Conservation (phyloP, 768 basidiomycete genomes). For the Tylopilus plumbeoviolaceoides region DNA sequence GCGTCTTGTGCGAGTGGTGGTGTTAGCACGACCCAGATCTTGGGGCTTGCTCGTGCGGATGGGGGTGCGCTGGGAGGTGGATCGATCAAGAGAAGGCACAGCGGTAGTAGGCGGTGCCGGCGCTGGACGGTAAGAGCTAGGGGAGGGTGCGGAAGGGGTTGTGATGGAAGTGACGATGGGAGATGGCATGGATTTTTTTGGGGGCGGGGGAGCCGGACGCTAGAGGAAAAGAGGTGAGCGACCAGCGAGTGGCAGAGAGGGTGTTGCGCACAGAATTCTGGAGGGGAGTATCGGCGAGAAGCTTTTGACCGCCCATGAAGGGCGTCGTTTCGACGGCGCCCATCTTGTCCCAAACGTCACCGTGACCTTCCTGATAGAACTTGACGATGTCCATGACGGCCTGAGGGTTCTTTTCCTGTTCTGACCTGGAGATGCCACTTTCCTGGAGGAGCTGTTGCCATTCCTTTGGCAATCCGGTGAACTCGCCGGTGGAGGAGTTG, state of each 20-base stretch:
- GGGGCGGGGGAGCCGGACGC: constrained; percentile 40
- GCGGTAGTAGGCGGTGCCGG: constrained; percentile 67
- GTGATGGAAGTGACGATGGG: constrained; percentile 26
- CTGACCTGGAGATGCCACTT: constrained; percentile 87
- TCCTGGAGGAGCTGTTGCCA: constrained; percentile 98
- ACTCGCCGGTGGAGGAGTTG: constrained; percentile 98
- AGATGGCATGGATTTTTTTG: constrained; percentile 35
- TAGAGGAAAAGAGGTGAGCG: constrained; percentile 14
- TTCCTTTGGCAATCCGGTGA: constrained; percentile 95
- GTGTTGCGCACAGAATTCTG: constrained; percentile 49
- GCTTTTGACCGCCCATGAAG: constrained; percentile 25
- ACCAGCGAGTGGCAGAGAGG: background rate
- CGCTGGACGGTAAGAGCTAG: constrained; percentile 62
- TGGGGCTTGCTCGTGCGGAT: constrained; percentile 43
- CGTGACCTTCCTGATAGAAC: constrained; percentile 90
- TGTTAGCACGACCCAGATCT: constrained; percentile 59
- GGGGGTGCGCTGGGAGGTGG: constrained; percentile 79
- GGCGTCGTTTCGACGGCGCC: constrained; percentile 45
- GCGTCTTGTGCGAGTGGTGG: constrained; percentile 61
- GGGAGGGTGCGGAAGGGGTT: constrained; percentile 34
- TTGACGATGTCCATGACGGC: constrained; percentile 99
- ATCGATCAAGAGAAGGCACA: constrained; percentile 76
- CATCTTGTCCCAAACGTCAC: constrained; percentile 85
- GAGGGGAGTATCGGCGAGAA: constrained; percentile 44
- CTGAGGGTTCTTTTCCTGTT: constrained; percentile 98